These are phyloP conservation scores for Brasenia schreberi DNA, from an alignment of 164 flowering plant genomes.

Conservation along the genomic window DNA sequence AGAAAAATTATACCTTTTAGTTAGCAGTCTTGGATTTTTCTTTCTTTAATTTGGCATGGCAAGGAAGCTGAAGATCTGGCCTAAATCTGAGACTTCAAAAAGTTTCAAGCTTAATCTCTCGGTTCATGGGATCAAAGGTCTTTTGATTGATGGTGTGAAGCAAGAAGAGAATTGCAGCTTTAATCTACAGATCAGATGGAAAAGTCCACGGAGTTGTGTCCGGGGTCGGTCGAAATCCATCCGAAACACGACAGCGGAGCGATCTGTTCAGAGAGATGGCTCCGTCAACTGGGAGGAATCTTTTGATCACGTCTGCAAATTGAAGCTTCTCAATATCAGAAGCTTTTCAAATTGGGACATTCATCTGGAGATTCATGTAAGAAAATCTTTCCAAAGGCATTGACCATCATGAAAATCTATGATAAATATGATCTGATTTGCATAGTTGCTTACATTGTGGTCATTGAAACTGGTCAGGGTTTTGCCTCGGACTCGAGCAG, in stretches of 20 bases:
- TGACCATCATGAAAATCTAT: background rate
- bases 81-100: slow-evolving; percentile 2
- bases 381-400: background rate
- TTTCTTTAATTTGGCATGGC: background rate
- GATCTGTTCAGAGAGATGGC: slow-evolving; percentile 11
- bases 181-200: slow-evolving; percentile 14
- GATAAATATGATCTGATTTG: background rate
- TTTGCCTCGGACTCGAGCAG: slow-evolving; percentile 4
- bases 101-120: slow-evolving; percentile 13
- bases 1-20: background rate
- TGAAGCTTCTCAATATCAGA: slow-evolving; percentile 9
- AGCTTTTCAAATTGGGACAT: slow-evolving; percentile 11
- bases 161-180: slow-evolving; percentile 1
- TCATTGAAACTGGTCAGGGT: slow-evolving; percentile 5
- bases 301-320: slow-evolving; percentile 14
- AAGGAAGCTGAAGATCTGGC: slow-evolving; percentile 5
- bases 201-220: slow-evolving; percentile 1
- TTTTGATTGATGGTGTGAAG: background rate
- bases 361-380: slow-evolving; percentile 17
- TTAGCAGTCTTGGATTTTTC: background rate
- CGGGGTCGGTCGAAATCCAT: background rate
- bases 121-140: slow-evolving; percentile 8
- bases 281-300: slow-evolving; percentile 14
- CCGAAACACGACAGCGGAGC: slow-evolving; percentile 9
- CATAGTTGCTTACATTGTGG: background rate